Conservation (phyloP, 768 basidiomycete genomes). For the Hemileccinum rubropunctum region DNA sequence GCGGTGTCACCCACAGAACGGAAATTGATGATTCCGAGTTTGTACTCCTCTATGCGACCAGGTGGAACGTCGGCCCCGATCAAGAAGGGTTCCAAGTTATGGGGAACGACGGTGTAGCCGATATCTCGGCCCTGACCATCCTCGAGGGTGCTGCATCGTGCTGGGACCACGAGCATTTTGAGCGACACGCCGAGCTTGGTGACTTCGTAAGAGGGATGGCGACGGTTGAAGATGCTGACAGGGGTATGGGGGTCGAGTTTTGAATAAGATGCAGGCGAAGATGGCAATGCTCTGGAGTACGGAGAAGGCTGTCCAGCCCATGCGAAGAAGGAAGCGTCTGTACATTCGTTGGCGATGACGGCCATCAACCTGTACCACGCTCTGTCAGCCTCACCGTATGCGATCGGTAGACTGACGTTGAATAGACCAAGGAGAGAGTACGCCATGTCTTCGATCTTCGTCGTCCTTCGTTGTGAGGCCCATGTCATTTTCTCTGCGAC, state of each 20-base stretch:
- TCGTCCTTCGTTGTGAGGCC: constrained; percentile 26
- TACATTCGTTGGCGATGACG: constrained; percentile 7
- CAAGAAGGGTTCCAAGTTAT: constrained; percentile 6
- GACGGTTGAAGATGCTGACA: not conserved
- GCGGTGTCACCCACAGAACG: not conserved
- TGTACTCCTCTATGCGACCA: constrained; percentile 4
- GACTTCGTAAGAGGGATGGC: constrained; percentile 11
- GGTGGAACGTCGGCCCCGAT: constrained; percentile 3
- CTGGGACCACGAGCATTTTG: constrained; percentile 11
- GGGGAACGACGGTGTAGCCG: constrained; percentile 9
- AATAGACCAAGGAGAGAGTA: constrained; percentile 26
- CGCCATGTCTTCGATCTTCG: constrained; percentile 21
- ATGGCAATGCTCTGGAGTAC: constrained; percentile 10
- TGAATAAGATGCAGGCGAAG: constrained; percentile 7
- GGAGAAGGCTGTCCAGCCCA: constrained; percentile 13
- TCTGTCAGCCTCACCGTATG: constrained; percentile 23
- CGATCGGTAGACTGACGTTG: constrained; percentile 20
- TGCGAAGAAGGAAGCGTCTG: constrained; percentile 10
- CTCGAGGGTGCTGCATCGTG: constrained; percentile 10
- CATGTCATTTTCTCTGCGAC: constrained; percentile 21
- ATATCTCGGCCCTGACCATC: constrained; percentile 7
- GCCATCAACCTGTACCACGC: constrained; percentile 22
- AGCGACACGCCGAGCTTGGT: constrained; percentile 13
- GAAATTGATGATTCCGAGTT: constrained; percentile 10
- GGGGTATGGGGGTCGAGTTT: constrained; percentile 3